Evolutionary conservation across 179 eudicot genomes (phyloP).

Genomic region (Patellifolia procumbens): DNA sequence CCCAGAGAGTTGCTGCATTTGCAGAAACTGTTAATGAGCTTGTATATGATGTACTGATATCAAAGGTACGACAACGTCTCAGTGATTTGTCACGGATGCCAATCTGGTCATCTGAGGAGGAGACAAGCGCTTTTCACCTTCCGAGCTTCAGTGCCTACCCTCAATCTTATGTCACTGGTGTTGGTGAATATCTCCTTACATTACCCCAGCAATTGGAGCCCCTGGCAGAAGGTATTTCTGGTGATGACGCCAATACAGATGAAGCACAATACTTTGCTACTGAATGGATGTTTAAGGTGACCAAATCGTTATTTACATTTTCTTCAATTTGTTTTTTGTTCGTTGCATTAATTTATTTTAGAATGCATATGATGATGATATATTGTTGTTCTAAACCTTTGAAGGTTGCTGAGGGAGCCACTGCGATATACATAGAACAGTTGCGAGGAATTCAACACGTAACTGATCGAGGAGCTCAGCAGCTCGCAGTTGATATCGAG

Average conservation of each 20-base stretch:
- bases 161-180: conserved; percentile 77
- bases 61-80: conserved; percentile 85
- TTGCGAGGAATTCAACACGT: conserved; percentile 81
- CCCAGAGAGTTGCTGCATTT: conserved; percentile 88
- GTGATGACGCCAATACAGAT: conserved; percentile 71
- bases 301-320: background rate
- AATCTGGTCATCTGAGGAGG: conserved; percentile 83
- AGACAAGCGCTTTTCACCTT: conserved; percentile 62
- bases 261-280: conserved; percentile 96
- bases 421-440: conserved; percentile 87
- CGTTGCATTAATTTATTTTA: background rate
- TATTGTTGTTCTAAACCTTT: conserved; percentile 7
- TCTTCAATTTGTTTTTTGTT: background rate
- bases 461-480: conserved; percentile 92
- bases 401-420: conserved; percentile 96
- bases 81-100: conserved; percentile 75
- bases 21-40: conserved; percentile 88
- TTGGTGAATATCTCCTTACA: conserved; percentile 96
- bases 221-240: conserved; percentile 85
- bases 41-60: conserved; percentile 89
- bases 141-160: conserved; percentile 97
- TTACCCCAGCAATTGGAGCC: conserved; percentile 96
- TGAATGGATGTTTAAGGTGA: conserved; percentile 99
- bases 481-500: conserved; percentile 82
- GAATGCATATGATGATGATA: background rate